Evolutionary conservation across 108 stramenopile species (phyloP), one percentile per base, ranked within the genome.

Genomic region (Skeletonema marinoi): DNA sequence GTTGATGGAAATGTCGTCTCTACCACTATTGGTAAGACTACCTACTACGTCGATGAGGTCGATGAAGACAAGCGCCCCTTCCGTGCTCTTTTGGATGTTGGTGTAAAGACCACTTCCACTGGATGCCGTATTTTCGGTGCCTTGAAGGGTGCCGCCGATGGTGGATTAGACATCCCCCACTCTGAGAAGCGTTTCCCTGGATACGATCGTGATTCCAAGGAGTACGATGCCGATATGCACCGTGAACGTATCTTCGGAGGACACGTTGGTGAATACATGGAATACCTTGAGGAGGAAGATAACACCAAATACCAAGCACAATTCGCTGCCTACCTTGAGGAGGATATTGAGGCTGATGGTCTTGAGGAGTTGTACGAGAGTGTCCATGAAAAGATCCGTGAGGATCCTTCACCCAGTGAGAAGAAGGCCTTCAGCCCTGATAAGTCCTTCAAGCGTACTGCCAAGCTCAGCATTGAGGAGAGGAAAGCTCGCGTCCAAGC

Each of bases 181-280:
- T 91, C 86, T 86, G 90, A 96, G 75, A 99, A 99, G 92, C 93
- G 98, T 71, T 99, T 99, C 96, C 98, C 99, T 46, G 99, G 99
- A 54, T 99, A 98, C 84, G 98, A 98, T 85, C 91, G 94, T 69
- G 98, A 99, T 70, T 78, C 95, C 78, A 98, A 98, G 90, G 89
- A 93, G 69, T 98, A 97, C 89, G 98, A 98, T 79, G 98, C 96
- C 71, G 96, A 97, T 61, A 94, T 88, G 86, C 98, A 98, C 93
- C 92, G 92, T 74, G 96, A 96, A 74, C 97, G 96, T 68, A 99
- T 99, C 93, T 92, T 98, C 73, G 98, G 98, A 54, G 97, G 94
- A 41, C 98, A 98, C 77, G 95, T 98, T 32, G 88, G 92, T 16
- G 98, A 98, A 78, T 98, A 97, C 94, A 98, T 98, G 97, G 92